Base-by-base conservation (phyloP, 1,284 basidiomycete species). In the Tilletia caries region DNA sequence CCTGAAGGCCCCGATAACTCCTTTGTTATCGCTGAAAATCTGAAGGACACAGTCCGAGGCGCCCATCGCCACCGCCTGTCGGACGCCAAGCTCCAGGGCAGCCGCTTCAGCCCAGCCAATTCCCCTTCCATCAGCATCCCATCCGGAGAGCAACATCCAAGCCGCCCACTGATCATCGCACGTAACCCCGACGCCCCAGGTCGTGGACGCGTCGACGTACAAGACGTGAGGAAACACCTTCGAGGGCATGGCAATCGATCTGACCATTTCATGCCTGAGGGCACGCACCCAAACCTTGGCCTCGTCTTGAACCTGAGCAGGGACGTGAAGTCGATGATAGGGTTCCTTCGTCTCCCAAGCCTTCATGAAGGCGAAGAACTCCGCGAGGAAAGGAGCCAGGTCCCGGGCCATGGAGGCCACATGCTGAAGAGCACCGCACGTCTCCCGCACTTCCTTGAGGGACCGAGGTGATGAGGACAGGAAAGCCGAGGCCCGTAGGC, bases 91-190 rank as follows among this genome's bases (percentile, higher is more conserved):
- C 48, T 27, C 18, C 48, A 50, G 20, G 4, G 48, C 48, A 50
- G 48, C 48, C 4, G 48, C 48, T 27, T 50, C 48, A 27, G 48
- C 48, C 48, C 48, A 50, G 48, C 48, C 48, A 27, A 50, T 50
- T 50, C 48, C 48, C 5, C 48, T 6, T 6, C 48, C 20, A n/a
- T 50, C 48, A 50, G 8, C 6, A 18, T 50, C 48, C 48, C 48
- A 50, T 6, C 48, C 48, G 20, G 48, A 4, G 5, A 20, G 20
- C 20, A 50, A n/a, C 20, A 20, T 20, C 48, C 48, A 50, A 50
- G 48, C 48, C 6, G 48, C 48, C 48, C 48, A 50, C 5, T 6
- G 4, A 18, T 50, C 48, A n/a, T n/a, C 48, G 20, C 20, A n/a
- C 5, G 25, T 27, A 50, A 50, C 48, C 5, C 48, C 48, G 20